These are phyloP conservation scores for Sporothrix pseudoabietina DNA, from an alignment of 2,329 filamentous ascomycete species.

Conservation along the genomic window DNA sequence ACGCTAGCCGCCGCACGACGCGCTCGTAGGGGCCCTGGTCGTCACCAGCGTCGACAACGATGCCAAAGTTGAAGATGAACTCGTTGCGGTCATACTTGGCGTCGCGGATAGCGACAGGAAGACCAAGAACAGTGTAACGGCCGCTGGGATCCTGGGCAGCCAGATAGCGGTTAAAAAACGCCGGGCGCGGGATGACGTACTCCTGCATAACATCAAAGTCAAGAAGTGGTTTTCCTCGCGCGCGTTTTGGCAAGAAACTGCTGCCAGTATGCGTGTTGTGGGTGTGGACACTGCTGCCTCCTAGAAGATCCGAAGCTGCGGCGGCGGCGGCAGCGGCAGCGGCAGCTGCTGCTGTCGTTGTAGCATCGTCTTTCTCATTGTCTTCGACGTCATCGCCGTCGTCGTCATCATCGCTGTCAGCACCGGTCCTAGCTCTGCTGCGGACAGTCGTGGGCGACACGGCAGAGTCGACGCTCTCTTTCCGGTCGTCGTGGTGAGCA, in stretches of 20 bases:
- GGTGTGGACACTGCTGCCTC: constrained; percentile 13
- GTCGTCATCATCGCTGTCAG: background rate
- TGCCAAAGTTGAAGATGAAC: constrained; percentile 97
- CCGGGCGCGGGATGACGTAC: constrained; percentile 92
- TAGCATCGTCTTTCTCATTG: background rate
- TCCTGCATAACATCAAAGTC: constrained; percentile 85
- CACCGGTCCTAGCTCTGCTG: background rate
- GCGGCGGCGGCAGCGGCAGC: constrained; percentile 21
- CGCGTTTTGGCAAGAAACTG: background rate
- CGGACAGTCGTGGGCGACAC: background rate
- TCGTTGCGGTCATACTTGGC: constrained; percentile 86
- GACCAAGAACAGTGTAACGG: constrained; percentile 78
- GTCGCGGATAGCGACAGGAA: constrained; percentile 84
- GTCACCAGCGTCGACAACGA: constrained; percentile 54
- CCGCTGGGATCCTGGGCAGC: constrained; percentile 72
- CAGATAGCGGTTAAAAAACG: constrained; percentile 90
- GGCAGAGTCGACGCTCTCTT: background rate
- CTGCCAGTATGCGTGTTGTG: constrained; percentile 12
- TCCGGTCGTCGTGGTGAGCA: background rate
- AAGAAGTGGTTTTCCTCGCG: constrained; percentile 55
- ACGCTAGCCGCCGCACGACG: constrained; percentile 82
- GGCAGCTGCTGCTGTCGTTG: background rate
- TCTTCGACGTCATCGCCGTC: background rate
- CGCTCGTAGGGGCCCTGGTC: constrained; percentile 80
- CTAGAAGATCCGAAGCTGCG: constrained; percentile 22